phyloP scores from a whole-genome alignment of 2,329 filamentous ascomycete species.

The Penicillium janthinellum region DNA sequence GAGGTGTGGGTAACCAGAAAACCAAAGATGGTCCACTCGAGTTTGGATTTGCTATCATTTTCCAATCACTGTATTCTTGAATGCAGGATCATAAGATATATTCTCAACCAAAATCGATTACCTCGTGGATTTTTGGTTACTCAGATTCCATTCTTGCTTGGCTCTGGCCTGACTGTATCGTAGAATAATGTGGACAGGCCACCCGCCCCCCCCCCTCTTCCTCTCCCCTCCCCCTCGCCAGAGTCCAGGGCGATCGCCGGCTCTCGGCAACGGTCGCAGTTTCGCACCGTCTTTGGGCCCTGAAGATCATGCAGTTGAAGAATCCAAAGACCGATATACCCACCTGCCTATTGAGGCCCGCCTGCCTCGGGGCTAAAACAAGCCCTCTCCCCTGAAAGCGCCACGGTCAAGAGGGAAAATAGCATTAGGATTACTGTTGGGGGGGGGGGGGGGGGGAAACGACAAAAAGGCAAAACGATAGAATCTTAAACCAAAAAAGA shows the following conservation, averaged over 20 bases:
- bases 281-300: slow-evolving; percentile 1
- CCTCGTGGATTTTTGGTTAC: no score
- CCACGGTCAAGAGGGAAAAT: neutral
- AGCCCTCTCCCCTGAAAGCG: slow-evolving; percentile 8
- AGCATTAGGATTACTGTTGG: neutral
- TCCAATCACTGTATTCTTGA: no score
- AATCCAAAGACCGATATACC: slow-evolving; percentile 1
- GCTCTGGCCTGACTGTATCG: no score
- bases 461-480: neutral
- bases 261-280: slow-evolving; percentile 10
- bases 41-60: neutral
- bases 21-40: slow-evolving; percentile 1
- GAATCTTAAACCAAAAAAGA: neutral
- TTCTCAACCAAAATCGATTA: neutral
- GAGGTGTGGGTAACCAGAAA: neutral
- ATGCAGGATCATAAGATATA: neutral
- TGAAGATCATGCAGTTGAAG: slow-evolving; percentile 10
- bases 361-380: slow-evolving; percentile 4
- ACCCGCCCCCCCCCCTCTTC: neutral
- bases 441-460: neutral
- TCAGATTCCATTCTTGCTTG: neutral
- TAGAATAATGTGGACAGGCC: neutral
- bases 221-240: neutral
- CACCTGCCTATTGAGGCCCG: slow-evolving; percentile 10
- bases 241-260: slow-evolving; percentile 6